Evolutionary conservation across 2,329 filamentous ascomycete genomes (phyloP).

Genomic region (Botrytis paeoniae): DNA sequence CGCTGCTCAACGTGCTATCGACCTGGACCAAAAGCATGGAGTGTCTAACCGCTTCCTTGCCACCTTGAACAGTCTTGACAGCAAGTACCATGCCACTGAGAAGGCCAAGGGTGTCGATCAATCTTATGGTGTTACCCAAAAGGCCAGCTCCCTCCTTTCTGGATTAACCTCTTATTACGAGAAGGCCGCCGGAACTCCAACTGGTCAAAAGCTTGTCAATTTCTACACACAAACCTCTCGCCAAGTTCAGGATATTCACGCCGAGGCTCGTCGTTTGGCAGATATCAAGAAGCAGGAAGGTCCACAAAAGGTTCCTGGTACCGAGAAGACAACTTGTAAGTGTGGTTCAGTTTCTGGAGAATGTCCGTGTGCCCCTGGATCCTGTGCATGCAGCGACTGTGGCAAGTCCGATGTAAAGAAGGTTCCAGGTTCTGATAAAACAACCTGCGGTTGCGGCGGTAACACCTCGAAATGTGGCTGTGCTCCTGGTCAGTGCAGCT

Average conservation of each 20-base stretch:
- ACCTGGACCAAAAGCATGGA: conserved; percentile 86
- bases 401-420: conserved; percentile 45
- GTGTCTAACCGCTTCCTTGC: conserved; percentile 76
- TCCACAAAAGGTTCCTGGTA: conserved; percentile 40
- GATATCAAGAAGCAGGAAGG: conserved; percentile 73
- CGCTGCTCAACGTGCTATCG: conserved; percentile 78
- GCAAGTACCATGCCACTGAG: conserved; percentile 83
- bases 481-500: conserved; percentile 41
- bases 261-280: conserved; percentile 82
- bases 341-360: conserved; percentile 43
- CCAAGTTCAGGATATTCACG: conserved; percentile 92
- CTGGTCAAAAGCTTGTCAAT: conserved; percentile 78
- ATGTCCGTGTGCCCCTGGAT: conserved; percentile 46
- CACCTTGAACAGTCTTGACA: conserved; percentile 74
- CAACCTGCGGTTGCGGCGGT: conserved; percentile 42
- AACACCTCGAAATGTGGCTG: conserved; percentile 40
- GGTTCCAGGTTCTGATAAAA: conserved; percentile 41
- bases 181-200: conserved; percentile 82
- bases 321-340: conserved; percentile 46
- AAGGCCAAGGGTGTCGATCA: conserved; percentile 80
- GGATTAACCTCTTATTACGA: conserved; percentile 89
- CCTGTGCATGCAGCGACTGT: conserved; percentile 47
- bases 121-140: conserved; percentile 76
- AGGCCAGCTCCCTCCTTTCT: conserved; percentile 61
- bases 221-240: conserved; percentile 85